phyloP scores from a whole-genome alignment of 2,329 filamentous ascomycete genomes.

The Epichloe baconii region DNA sequence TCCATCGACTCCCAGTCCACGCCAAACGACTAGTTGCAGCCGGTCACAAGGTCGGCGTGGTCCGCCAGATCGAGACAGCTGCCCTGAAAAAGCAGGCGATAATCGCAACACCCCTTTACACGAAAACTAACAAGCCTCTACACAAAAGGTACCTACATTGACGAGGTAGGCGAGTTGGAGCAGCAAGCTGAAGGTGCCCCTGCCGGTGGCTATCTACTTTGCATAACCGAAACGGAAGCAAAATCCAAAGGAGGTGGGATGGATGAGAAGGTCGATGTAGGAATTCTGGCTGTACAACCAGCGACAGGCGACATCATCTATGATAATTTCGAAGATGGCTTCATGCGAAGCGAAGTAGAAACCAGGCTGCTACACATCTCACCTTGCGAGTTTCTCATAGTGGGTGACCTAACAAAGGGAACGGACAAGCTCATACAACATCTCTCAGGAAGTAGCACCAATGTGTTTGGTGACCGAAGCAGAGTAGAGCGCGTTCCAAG shows the following conservation, averaged over 20 bases:
- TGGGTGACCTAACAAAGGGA: constrained; percentile 78
- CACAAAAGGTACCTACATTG: constrained; percentile 95
- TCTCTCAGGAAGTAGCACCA: constrained; percentile 76
- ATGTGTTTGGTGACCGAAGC: constrained; percentile 83
- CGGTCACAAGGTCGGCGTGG: constrained; percentile 91
- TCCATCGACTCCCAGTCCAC: constrained; percentile 82
- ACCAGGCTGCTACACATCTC: constrained; percentile 91
- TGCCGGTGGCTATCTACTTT: constrained; percentile 77
- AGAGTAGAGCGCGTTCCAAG: constrained; percentile 70
- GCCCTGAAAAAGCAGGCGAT: constrained; percentile 91
- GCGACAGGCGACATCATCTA: constrained; percentile 93
- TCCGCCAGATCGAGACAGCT: constrained; percentile 87
- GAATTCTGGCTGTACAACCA: constrained; percentile 86
- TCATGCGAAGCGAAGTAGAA: constrained; percentile 94
- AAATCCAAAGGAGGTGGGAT: constrained; percentile 55
- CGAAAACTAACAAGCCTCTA: constrained; percentile 93
- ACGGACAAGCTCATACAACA: constrained; percentile 89
- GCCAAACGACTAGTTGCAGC: constrained; percentile 85
- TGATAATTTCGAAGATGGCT: constrained; percentile 91
- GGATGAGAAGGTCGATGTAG: constrained; percentile 87
- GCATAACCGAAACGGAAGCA: constrained; percentile 74
- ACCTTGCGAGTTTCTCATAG: constrained; percentile 86
- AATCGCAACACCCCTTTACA: constrained; percentile 84
- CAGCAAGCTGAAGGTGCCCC: constrained; percentile 32
- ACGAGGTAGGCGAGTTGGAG: constrained; percentile 75